Percentiles rank a stretch among this genome's conserved stretches.
Conservation (phyloP, 2,329 filamentous ascomycete species). For the Cladophialophora carrionii region DNA sequence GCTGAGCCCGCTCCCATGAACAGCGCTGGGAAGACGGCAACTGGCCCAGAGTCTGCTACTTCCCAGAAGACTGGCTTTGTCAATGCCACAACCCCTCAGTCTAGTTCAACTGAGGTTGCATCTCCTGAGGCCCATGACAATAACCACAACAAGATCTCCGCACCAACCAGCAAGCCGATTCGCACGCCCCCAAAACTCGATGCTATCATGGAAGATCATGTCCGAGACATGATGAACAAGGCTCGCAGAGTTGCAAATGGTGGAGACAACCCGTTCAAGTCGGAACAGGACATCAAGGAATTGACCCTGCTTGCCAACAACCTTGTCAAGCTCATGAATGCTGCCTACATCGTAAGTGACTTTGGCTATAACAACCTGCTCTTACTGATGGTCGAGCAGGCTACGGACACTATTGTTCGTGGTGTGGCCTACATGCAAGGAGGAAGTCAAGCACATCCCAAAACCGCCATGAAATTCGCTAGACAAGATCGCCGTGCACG, state of each 20-base stretch:
- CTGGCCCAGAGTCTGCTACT: background rate
- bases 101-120: background rate
- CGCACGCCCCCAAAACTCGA: conserved; percentile 10
- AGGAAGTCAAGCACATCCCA: conserved; percentile 5
- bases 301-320: conserved; percentile 17
- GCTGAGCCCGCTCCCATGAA: background rate
- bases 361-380: background rate
- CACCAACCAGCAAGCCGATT: background rate
- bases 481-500: conserved; percentile 15
- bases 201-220: conserved; percentile 3
- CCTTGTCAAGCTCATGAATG: conserved; percentile 25
- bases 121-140: background rate
- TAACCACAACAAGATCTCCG: background rate
- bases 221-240: conserved; percentile 15
- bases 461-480: conserved; percentile 8
- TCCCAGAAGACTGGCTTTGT: conserved; percentile 1
- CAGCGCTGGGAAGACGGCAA: background rate
- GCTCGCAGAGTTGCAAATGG: conserved; percentile 4
- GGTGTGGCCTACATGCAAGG: conserved; percentile 22
- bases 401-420: conserved; percentile 23
- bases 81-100: background rate
- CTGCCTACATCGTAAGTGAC: conserved; percentile 19
- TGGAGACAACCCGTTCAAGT: background rate
- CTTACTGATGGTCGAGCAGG: conserved; percentile 7
- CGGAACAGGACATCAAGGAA: conserved; percentile 6